Percentiles rank a stretch among this genome's conserved stretches.
Evolutionary conservation across 371 early-diverging fungal genomes (phyloP).

Genomic region (Mucor ambiguus): DNA sequence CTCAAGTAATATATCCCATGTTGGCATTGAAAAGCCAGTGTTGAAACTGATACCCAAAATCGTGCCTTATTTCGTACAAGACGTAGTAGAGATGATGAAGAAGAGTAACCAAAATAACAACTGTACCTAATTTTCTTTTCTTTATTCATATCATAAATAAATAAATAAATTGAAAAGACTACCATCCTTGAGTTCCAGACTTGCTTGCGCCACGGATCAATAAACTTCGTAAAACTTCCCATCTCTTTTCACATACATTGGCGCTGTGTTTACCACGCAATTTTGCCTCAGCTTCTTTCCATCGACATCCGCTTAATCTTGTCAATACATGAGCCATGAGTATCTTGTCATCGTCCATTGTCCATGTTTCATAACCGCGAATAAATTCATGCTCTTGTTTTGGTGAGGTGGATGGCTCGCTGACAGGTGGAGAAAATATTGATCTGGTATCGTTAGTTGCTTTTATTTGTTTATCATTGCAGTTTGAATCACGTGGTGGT

Average conservation of each 20-base stretch:
- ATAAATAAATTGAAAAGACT: neutral
- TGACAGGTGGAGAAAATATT: constrained; percentile 26
- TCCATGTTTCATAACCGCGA: constrained; percentile 36
- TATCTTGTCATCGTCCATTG: constrained; percentile 29
- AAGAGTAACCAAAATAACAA: neutral
- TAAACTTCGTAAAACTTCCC: constrained; percentile 25
- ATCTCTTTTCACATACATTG: constrained; percentile 20
- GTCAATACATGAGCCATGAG: constrained; percentile 32
- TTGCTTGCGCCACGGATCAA: constrained; percentile 27
- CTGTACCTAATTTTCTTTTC: neutral
- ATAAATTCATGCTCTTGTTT: constrained; percentile 31
- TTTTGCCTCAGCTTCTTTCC: constrained; percentile 26
- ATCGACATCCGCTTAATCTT: constrained; percentile 25
- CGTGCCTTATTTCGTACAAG: constrained; percentile 13
- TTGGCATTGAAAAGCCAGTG: constrained; percentile 8
- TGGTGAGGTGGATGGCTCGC: constrained; percentile 11
- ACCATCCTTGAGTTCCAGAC: constrained; percentile 27
- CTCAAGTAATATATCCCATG: constrained; percentile 11
- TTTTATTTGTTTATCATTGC: neutral
- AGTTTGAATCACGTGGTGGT: constrained; percentile 24
- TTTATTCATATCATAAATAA: neutral
- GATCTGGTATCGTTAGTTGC: neutral
- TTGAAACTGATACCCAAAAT: constrained; percentile 13
- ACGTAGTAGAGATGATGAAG: constrained; percentile 8
- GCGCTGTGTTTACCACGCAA: constrained; percentile 25